Evolutionary conservation across 805 yeast genomes (phyloP).

Genomic region (Zygosaccharomyces bisporus): DNA sequence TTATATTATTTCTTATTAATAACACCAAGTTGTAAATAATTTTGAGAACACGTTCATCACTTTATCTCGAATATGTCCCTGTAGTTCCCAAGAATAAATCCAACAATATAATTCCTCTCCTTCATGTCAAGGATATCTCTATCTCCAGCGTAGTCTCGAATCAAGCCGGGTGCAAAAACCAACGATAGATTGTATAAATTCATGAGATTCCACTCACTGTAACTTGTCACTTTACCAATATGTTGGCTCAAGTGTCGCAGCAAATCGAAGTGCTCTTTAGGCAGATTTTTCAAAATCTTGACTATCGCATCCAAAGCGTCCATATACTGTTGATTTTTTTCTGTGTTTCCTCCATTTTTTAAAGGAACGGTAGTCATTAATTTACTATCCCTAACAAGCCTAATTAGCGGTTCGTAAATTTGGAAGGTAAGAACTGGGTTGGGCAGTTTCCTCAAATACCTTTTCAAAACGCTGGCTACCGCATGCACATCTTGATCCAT

Average conservation of each 20-base stretch:
- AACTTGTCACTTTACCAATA: slow-evolving; percentile 53
- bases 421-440: slow-evolving; percentile 77
- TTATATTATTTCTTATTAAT: background rate
- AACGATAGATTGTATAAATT: slow-evolving; percentile 76
- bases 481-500: slow-evolving; percentile 75
- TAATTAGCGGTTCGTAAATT: slow-evolving; percentile 63
- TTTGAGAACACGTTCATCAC: background rate
- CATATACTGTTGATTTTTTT: slow-evolving; percentile 9
- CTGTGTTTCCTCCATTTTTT: slow-evolving; percentile 14
- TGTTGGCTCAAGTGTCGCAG: slow-evolving; percentile 60
- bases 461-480: slow-evolving; percentile 78
- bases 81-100: slow-evolving; percentile 56
- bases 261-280: slow-evolving; percentile 61
- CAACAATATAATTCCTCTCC: slow-evolving; percentile 71
- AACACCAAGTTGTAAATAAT: background rate
- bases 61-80: slow-evolving; percentile 17
- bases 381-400: slow-evolving; percentile 41
- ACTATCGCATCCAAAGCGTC: slow-evolving; percentile 40
- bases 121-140: slow-evolving; percentile 84
- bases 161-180: slow-evolving; percentile 91
- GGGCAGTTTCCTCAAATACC: slow-evolving; percentile 80
- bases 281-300: slow-evolving; percentile 50
- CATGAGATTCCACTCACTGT: slow-evolving; percentile 68
- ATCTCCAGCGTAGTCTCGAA: slow-evolving; percentile 73
- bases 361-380: slow-evolving; percentile 24